Base-by-base conservation (phyloP, 768 basidiomycete species). In the Nevesoporus exiguus region DNA sequence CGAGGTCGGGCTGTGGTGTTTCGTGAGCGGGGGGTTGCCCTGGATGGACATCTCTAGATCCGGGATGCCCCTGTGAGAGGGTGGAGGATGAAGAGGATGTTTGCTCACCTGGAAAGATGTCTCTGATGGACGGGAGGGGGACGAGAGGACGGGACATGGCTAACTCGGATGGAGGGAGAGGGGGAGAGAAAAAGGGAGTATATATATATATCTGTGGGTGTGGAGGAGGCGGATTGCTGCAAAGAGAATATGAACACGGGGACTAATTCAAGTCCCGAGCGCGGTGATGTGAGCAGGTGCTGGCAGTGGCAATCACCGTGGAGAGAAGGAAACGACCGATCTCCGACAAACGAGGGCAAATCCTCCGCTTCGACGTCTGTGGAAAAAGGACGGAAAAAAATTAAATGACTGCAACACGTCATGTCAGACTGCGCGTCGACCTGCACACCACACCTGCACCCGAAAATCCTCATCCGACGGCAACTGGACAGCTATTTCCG, bases 51-150 rank as follows among this genome's bases (percentile, higher is more conserved):
- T 67, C 42, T 67, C 59, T 60, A 29, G 52, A 43, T 30, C 39
- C 27, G 9, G 42, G n/a, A n/a, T n/a, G n/a, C n/a, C n/a, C n/a
- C n/a, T n/a, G 15, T 11, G 42, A 42, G 40, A 14, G 7, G 42
- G 25, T 5, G 25, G 5, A 25, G 42, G 13, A 3, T 3, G 14
- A 25, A 29, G 10, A n/a, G 5, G 25, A 15, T 5, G 29, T 25
- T 21, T 13, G 52, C 70, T 40, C 58, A 78, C 81, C 79, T 43
- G 81, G 81, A 56, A 82, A 83, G 73, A 82, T 78, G 55, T 81
- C 79, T 21, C 76, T 73, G 31, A 81, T 80, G 59, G 78, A 77
- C 24, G 80, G 81, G 25, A 82, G 68, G 2, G 75, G 66, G 1
- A 70, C 64, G 8, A 57, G 57, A 1, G 58, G 60, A 24, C 65